Evolutionary conservation across 2,329 filamentous ascomycete species (phyloP).

Genomic region (Bipolaris sorokiniana): DNA sequence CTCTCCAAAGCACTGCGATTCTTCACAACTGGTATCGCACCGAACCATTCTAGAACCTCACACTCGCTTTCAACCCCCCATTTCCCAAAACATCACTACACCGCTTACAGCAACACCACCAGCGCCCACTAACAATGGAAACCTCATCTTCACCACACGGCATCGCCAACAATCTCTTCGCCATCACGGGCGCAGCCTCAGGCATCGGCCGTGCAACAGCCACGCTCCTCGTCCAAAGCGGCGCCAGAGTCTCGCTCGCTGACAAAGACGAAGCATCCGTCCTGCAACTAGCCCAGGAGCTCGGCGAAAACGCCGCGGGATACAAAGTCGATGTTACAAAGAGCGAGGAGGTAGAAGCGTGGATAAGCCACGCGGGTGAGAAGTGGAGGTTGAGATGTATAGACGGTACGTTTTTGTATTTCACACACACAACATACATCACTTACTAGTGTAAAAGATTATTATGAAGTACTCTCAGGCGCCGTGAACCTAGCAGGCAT

Average conservation of each 20-base stretch:
- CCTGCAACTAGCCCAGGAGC: conserved; percentile 17
- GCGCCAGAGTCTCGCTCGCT: conserved; percentile 11
- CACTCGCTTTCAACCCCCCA: not conserved
- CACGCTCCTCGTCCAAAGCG: conserved; percentile 7
- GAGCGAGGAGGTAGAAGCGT: conserved; percentile 35
- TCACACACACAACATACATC: too few species aligned
- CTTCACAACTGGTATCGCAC: too few species aligned
- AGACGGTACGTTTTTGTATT: not conserved
- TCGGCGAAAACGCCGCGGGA: conserved; percentile 13
- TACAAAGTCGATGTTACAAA: conserved; percentile 43
- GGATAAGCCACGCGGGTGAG: not conserved
- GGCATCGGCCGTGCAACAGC: conserved; percentile 19
- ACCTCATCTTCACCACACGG: not conserved
- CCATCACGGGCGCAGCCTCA: conserved; percentile 22
- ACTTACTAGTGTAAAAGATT: too few species aligned
- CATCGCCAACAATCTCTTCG: conserved; percentile 13
- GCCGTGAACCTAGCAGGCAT: conserved; percentile 46
- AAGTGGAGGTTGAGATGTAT: conserved; percentile 31
- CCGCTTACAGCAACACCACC: not conserved
- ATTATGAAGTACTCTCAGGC: not conserved
- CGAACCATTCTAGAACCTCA: not conserved
- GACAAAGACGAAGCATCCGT: conserved; percentile 17
- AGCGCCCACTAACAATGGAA: not conserved
- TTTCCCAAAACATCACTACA: not conserved
- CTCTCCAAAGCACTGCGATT: not conserved